A percentile compares a stretch with the other conserved stretches of the same genome.
These are phyloP conservation scores for Lentinula detonsa DNA, from an alignment of 768 basidiomycete species.

Conservation along the genomic window DNA sequence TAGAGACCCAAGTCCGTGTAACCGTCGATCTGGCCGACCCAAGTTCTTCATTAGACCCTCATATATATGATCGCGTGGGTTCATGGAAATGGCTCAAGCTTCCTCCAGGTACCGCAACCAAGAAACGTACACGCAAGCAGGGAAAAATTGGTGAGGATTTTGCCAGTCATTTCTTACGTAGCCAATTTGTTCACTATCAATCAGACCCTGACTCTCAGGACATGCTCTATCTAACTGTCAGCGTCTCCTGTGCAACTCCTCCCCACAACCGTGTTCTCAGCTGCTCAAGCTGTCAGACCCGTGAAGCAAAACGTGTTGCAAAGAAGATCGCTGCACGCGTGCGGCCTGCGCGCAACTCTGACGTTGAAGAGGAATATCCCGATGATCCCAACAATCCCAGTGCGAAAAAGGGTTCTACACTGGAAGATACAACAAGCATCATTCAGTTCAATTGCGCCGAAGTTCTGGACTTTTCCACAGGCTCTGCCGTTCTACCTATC, in stretches of 20 bases:
- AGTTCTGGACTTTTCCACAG: constrained; percentile 81
- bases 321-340: constrained; percentile 85
- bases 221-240: constrained; percentile 64
- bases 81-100: constrained; percentile 86
- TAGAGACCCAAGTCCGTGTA: constrained; percentile 92
- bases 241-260: constrained; percentile 75
- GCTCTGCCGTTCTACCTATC: constrained; percentile 85
- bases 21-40: constrained; percentile 73
- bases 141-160: constrained; percentile 62
- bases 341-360: constrained; percentile 44
- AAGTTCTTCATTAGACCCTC: constrained; percentile 53
- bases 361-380: constrained; percentile 67
- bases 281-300: constrained; percentile 83
- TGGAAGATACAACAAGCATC: constrained; percentile 75
- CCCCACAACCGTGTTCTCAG: constrained; percentile 74
- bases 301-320: constrained; percentile 88
- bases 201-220: constrained; percentile 65
- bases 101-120: constrained; percentile 77
- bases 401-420: constrained; percentile 35
- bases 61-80: constrained; percentile 75
- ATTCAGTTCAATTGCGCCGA: constrained; percentile 96
- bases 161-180: constrained; percentile 14
- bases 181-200: constrained; percentile 14
- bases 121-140: constrained; percentile 78
- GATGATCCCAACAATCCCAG: constrained; percentile 40